Percentiles rank a stretch among this genome's conserved stretches.
Conservation (phyloP, 2,329 filamentous ascomycete genomes). For the Ophiostoma perfectum region DNA sequence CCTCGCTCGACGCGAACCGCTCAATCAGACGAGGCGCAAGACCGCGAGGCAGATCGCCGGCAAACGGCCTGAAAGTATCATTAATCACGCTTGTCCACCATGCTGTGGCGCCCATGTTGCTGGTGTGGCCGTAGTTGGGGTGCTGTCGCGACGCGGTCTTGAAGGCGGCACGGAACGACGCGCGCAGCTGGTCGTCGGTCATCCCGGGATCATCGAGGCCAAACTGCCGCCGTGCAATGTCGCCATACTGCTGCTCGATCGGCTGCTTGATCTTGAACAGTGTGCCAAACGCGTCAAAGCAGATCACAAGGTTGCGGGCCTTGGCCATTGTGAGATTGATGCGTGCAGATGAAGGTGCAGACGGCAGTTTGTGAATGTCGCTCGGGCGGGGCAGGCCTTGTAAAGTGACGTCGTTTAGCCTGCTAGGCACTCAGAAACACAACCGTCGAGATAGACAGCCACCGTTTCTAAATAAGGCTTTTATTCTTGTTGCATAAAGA, state of each 20-base stretch:
- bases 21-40: constrained; percentile 46
- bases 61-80: constrained; percentile 46
- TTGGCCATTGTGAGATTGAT: background rate
- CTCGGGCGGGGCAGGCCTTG: background rate
- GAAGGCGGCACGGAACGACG: constrained; percentile 40
- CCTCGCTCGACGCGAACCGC: constrained; percentile 49
- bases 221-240: constrained; percentile 43
- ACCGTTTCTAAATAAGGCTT: too few relatives aligned
- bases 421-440: background rate
- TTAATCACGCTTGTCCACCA: constrained; percentile 60
- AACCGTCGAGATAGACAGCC: background rate
- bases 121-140: constrained; percentile 56
- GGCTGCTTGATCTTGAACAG: constrained; percentile 49
- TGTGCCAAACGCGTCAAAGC: constrained; percentile 62
- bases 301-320: constrained; percentile 48
- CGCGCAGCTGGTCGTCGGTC: constrained; percentile 37
- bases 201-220: constrained; percentile 37
- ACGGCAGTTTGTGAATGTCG: background rate
- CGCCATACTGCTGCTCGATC: constrained; percentile 50
- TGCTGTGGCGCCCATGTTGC: constrained; percentile 44
- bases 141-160: constrained; percentile 41
- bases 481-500: too few relatives aligned
- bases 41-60: constrained; percentile 38
- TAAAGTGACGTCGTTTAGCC: background rate
- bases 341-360: background rate